Percentiles rank a stretch among this genome's conserved stretches.
Conservation (phyloP, 228 moss, liverwort and hornwort species). For the Sphagnum fallax region DNA sequence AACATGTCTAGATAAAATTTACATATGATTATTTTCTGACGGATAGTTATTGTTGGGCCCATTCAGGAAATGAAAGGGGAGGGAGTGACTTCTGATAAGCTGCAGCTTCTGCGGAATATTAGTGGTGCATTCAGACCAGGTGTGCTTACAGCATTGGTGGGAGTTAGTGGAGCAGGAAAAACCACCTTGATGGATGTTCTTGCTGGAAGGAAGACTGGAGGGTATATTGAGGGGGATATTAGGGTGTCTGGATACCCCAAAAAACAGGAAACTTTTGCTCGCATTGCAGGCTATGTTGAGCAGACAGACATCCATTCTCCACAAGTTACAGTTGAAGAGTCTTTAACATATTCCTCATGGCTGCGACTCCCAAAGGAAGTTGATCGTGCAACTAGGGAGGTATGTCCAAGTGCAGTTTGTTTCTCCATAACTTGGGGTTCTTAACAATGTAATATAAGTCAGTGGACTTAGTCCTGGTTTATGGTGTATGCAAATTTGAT, state of each 20-base stretch:
- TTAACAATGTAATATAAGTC: no score
- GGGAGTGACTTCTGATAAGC: constrained; percentile 3
- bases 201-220: constrained; percentile 14
- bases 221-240: constrained; percentile 11
- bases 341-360: constrained; percentile 8
- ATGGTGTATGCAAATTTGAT: no score
- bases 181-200: constrained; percentile 20
- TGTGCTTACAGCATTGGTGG: constrained; percentile 9
- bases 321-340: constrained; percentile 8
- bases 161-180: constrained; percentile 15
- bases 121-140: constrained; percentile 15
- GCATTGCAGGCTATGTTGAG: constrained; percentile 12
- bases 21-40: no score
- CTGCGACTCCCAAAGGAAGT: constrained; percentile 1
- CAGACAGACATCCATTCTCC: constrained; percentile 18
- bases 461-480: no score
- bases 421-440: no score
- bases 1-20: no score
- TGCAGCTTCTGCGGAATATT: constrained; percentile 8
- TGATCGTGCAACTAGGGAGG: constrained; percentile 1
- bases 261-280: constrained; percentile 11
- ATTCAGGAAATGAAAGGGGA: constrained; percentile 9
- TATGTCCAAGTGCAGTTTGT: background rate
- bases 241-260: constrained; percentile 12
- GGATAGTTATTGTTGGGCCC: background rate